Percentiles rank a stretch among this genome's conserved stretches.
Conservation (phyloP, 805 yeast genomes). For the Sugiyamaella mastotermitis region DNA sequence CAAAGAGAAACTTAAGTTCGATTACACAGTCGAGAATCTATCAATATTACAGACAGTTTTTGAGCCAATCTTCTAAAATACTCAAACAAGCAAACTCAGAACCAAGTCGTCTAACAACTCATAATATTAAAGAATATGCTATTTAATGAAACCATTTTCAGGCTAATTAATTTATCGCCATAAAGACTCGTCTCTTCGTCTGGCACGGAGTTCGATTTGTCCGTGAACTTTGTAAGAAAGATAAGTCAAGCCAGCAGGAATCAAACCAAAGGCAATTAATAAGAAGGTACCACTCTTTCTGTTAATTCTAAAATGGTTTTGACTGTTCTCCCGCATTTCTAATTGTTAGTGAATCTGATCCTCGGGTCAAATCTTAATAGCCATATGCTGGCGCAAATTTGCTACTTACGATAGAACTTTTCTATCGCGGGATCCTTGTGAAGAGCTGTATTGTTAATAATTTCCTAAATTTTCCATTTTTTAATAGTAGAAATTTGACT, state of each 20-base stretch:
- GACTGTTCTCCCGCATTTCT: slow-evolving; percentile 28
- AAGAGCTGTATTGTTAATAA: slow-evolving; percentile 18
- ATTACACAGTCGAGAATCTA: too few species aligned
- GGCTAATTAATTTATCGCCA: too few species aligned
- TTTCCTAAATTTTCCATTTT: background rate
- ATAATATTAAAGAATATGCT: too few species aligned
- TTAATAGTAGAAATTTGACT: background rate
- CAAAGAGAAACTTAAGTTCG: too few species aligned
- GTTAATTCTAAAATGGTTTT: slow-evolving; percentile 26
- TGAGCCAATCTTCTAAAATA: too few species aligned
- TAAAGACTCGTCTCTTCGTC: slow-evolving; percentile 20
- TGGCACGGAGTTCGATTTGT: slow-evolving; percentile 18
- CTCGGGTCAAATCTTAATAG: background rate
- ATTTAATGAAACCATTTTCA: too few species aligned
- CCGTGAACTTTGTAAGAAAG: slow-evolving; percentile 28
- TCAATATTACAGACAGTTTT: too few species aligned
- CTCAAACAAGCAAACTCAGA: too few species aligned
- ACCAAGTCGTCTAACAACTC: too few species aligned
- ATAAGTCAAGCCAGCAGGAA: slow-evolving; percentile 32
- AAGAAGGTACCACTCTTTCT: slow-evolving; percentile 27
- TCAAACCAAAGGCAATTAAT: slow-evolving; percentile 25
- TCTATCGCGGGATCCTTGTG: slow-evolving; percentile 31
- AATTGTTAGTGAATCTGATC: slow-evolving; percentile 1
- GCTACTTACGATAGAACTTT: slow-evolving; percentile 23
- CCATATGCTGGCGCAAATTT: background rate